phyloP scores from a whole-genome alignment of 148 eudicot species.

The Camellia sinensis region DNA sequence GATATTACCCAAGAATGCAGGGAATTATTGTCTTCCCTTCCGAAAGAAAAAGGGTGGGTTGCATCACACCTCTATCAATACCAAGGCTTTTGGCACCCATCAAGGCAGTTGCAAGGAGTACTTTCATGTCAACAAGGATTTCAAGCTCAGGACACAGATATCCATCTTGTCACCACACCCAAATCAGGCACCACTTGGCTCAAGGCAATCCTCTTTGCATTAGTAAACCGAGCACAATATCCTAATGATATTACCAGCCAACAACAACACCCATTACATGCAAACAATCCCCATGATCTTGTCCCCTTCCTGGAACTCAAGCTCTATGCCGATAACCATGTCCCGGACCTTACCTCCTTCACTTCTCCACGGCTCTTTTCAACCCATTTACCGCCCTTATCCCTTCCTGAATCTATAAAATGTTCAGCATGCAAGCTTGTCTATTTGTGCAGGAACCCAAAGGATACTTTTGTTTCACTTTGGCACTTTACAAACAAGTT shows the following conservation, averaged over 20 bases:
- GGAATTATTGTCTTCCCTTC: constrained; percentile 30
- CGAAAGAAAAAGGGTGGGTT: constrained; percentile 35
- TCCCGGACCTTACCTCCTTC: constrained; percentile 8
- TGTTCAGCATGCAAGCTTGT: constrained; percentile 12
- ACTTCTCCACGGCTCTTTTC: constrained; percentile 20
- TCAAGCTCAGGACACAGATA: constrained; percentile 13
- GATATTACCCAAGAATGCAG: constrained; percentile 27
- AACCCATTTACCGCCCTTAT: constrained; percentile 2
- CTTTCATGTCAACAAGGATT: constrained; percentile 16
- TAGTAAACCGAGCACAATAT: constrained; percentile 13
- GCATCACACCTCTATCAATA: constrained; percentile 2
- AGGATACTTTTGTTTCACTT: constrained; percentile 21
- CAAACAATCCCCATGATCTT: constrained; percentile 13
- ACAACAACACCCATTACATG: too few species aligned
- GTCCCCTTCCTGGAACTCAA: constrained; percentile 19
- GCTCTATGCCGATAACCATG: not conserved
- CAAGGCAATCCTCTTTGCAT: constrained; percentile 18
- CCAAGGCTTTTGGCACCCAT: constrained; percentile 16
- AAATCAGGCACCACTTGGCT: constrained; percentile 27
- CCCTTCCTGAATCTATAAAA: constrained; percentile 16
- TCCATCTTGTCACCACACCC: constrained; percentile 14
- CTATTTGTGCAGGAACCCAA: constrained; percentile 19
- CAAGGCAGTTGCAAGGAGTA: constrained; percentile 8
- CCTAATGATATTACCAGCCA: not conserved
- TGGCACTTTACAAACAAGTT: constrained; percentile 22